A percentile compares a stretch with the other conserved stretches of the same genome.
These are phyloP conservation scores for Gigaspora rosea DNA, from an alignment of 192 early-diverging fungal species.

Conservation along the genomic window DNA sequence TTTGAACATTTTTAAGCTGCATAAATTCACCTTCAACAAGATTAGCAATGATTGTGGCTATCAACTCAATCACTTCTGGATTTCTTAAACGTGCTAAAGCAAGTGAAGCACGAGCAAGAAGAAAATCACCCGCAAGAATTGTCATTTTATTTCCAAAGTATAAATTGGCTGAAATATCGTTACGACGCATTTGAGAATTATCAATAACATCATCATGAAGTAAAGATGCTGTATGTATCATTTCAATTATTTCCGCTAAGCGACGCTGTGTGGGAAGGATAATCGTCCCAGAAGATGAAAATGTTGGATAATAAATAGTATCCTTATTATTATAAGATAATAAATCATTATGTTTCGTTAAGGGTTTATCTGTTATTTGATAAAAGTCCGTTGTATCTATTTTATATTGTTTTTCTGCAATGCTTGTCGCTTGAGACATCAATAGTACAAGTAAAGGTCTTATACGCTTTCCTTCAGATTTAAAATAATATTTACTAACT, in stretches of 20 bases:
- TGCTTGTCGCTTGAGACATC: conserved; percentile 81
- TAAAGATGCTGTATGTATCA: conserved; percentile 96
- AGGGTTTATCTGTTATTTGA: conserved; percentile 62
- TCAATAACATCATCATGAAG: conserved; percentile 91
- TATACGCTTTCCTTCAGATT: conserved; percentile 84
- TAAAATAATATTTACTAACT: conserved; percentile 89
- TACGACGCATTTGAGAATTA: conserved; percentile 70
- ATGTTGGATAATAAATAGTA: conserved; percentile 22
- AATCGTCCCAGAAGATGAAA: conserved; percentile 33
- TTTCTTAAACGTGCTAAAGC: conserved; percentile 88
- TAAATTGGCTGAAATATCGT: conserved; percentile 75
- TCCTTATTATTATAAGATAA: background rate
- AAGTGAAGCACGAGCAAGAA: conserved; percentile 90
- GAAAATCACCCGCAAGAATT: conserved; percentile 90
- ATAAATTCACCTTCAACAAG: conserved; percentile 98
- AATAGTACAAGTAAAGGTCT: conserved; percentile 91
- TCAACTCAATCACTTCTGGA: conserved; percentile 89
- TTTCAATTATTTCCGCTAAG: conserved; percentile 95
- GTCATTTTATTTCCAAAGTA: conserved; percentile 98
- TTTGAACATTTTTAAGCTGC: conserved; percentile 67
- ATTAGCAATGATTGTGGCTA: conserved; percentile 90
- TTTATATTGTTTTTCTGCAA: conserved; percentile 57
- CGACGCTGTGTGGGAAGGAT: conserved; percentile 89
- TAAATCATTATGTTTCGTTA: conserved; percentile 38
- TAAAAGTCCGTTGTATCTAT: conserved; percentile 51